Percentiles rank a stretch among this genome's conserved stretches.
Evolutionary conservation across 2,329 filamentous ascomycete genomes (phyloP).

Genomic region (Talaromyces albobiverticillius): DNA sequence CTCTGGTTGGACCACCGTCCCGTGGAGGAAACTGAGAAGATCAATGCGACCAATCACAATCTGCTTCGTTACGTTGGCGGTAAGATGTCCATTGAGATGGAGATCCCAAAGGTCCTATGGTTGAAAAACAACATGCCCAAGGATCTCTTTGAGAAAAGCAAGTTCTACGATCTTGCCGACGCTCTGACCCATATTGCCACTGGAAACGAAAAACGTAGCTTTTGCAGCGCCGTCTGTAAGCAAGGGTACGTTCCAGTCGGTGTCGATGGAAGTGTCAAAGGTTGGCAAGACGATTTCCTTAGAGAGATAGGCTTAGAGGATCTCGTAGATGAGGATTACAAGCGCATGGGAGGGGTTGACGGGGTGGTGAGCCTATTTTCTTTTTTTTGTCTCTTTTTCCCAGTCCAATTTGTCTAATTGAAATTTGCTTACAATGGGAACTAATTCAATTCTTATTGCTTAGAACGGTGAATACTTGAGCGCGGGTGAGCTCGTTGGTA

Average conservation of each 20-base stretch:
- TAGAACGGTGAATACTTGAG: constrained; percentile 91
- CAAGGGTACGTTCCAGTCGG: constrained; percentile 96
- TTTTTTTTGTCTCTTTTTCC: constrained; percentile 19
- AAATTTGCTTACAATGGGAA: neutral
- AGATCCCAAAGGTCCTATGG: constrained; percentile 97
- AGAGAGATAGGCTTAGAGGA: constrained; percentile 82
- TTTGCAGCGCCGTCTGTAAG: constrained; percentile 95
- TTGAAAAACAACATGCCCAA: constrained; percentile 97
- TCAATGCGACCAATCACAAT: constrained; percentile 90
- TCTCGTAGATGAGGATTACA: constrained; percentile 80
- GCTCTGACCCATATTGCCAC: constrained; percentile 93
- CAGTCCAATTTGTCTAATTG: constrained; percentile 24
- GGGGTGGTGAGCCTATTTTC: constrained; percentile 73
- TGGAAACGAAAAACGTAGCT: constrained; percentile 85
- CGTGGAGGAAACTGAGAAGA: constrained; percentile 83
- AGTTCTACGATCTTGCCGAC: constrained; percentile 94
- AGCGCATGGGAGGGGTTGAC: constrained; percentile 89
- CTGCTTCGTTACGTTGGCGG: constrained; percentile 94
- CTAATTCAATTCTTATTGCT: neutral
- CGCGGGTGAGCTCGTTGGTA: constrained; percentile 86
- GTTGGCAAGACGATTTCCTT: constrained; percentile 96
- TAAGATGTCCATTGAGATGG: constrained; percentile 99
- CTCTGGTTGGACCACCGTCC: constrained; percentile 97
- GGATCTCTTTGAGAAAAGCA: constrained; percentile 85
- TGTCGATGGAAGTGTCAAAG: constrained; percentile 94